Conservation (phyloP, 1,139 yeast species). For the Magnusiomyces ingens region DNA sequence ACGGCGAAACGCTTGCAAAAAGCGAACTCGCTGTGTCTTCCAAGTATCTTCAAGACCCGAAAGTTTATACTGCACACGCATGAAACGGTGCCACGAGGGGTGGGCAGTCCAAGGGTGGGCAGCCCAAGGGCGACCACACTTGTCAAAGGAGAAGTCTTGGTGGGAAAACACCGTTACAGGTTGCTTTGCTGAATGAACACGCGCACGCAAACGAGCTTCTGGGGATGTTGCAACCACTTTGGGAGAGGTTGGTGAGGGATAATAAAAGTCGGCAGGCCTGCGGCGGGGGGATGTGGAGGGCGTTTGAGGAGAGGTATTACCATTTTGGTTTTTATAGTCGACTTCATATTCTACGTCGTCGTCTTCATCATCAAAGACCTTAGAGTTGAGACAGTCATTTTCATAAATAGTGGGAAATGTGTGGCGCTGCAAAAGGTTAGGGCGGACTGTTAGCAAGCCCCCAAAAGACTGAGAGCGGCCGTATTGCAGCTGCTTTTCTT, state of each 20-base stretch:
- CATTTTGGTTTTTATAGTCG: background rate
- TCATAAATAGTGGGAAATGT: background rate
- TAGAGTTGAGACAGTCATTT: background rate
- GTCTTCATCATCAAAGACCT: background rate
- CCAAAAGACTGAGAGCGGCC: background rate
- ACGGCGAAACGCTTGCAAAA: conserved; percentile 25
- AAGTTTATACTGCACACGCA: conserved; percentile 23
- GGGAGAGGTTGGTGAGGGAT: no score
- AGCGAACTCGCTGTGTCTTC: conserved; percentile 25
- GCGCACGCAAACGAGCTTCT: conserved; percentile 14
- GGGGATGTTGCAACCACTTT: no score
- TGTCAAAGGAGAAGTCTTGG: conserved; percentile 16
- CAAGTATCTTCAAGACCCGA: conserved; percentile 24
- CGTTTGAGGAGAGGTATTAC: background rate
- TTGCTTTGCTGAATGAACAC: conserved; percentile 22
- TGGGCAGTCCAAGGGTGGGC: conserved; percentile 9
- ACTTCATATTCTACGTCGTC: no score
- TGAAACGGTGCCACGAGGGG: conserved; percentile 27
- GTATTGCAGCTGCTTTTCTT: background rate
- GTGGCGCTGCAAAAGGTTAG: background rate
- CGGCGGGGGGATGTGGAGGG: no score
- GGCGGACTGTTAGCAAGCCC: no score
- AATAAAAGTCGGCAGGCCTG: no score
- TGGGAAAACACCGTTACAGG: conserved; percentile 24
- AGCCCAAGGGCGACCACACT: conserved; percentile 16